Percentiles rank a stretch among this genome's conserved stretches.
These are phyloP conservation scores for Aspergillus novoparasiticus DNA, from an alignment of 2,329 filamentous ascomycete genomes.

Conservation along the genomic window DNA sequence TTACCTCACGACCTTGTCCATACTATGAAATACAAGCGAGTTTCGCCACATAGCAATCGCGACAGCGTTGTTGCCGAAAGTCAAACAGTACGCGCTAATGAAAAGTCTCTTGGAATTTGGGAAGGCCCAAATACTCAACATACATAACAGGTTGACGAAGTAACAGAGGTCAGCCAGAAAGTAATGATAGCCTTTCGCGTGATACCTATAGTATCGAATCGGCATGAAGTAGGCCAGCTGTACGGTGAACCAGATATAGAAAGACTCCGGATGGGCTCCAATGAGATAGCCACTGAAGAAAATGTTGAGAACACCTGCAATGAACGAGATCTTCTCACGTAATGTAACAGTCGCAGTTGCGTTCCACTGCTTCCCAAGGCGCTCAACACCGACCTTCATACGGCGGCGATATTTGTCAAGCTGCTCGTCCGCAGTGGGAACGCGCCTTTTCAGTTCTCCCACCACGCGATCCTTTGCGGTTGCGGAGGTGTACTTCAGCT, in stretches of 20 bases:
- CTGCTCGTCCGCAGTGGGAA: conserved; percentile 87
- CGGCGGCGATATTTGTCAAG: conserved; percentile 85
- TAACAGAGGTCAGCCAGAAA: conserved; percentile 97
- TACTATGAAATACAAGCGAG: conserved; percentile 94
- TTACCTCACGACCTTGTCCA: conserved; percentile 92
- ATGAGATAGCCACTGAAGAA: conserved; percentile 95
- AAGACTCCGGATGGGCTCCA: conserved; percentile 79
- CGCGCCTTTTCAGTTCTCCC: conserved; percentile 85
- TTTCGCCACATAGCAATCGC: conserved; percentile 99
- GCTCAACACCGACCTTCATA: conserved; percentile 87
- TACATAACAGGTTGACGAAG: conserved; percentile 87
- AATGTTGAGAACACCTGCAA: conserved; percentile 94
- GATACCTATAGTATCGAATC: conserved; percentile 88
- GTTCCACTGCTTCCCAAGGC: conserved; percentile 81
- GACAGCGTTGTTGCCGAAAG: conserved; percentile 94
- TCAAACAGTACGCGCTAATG: conserved; percentile 87
- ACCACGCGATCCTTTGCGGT: conserved; percentile 86
- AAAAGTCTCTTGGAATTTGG: conserved; percentile 88
- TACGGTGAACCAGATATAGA: conserved; percentile 88
- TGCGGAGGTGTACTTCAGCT: conserved; percentile 72
- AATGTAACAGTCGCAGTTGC: conserved; percentile 84
- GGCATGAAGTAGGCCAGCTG: conserved; percentile 97
- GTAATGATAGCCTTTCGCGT: conserved; percentile 90
- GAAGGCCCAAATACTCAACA: conserved; percentile 86
- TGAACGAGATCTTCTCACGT: conserved; percentile 94